Evolutionary conservation across 1,284 basidiomycete species (phyloP), one percentile per base, ranked within the genome.

Genomic region (Ganoderma leucocontextum): DNA sequence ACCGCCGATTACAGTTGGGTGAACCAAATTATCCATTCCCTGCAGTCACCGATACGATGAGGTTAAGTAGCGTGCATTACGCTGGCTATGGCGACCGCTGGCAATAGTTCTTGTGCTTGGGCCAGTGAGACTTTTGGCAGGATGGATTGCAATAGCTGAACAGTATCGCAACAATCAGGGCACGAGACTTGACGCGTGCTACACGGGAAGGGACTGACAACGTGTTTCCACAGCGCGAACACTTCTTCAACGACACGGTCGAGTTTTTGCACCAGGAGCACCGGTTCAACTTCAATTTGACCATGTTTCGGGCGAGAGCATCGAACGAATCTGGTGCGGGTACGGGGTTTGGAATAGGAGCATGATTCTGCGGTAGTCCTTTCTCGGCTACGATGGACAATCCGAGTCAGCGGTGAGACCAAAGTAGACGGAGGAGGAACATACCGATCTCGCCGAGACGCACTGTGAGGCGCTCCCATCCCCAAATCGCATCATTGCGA

Each of bases 191-290:
- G 10, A 52, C 22, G 47, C 47, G 22, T 22, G 12, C 22, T 10
- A n/a, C 47, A 52, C 22, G 22, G 10, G 22, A 10, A 25, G n/a
- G 47, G 22, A 52, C 47, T 52, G 22, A 49, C 47, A 49, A 25
- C 47, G 12, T 22, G 47, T 25, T 49, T 49, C 47, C 47, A 49
- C 47, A 49, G 47, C 47, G 47, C 47, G 47, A 49, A 49, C 47
- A 49, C 22, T 22, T 25, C 22, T 25, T 49, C 22, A 49, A 25
- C n/a, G 47, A 49, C 47, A 22, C 47, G 10, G 47, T 49, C 22
- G 19, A 49, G 47, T 25, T 49, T 9, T 49, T 49, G 47, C 47
- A 49, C 47, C 47, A 49, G 22, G 47, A 49, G n/a, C 47, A 49
- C 47, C 47, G 47, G 22, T 49, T 49, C 47, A 49, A 25, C 4